phyloP scores from a whole-genome alignment of 768 basidiomycete species.

The Leucosporidium yakuticum region DNA sequence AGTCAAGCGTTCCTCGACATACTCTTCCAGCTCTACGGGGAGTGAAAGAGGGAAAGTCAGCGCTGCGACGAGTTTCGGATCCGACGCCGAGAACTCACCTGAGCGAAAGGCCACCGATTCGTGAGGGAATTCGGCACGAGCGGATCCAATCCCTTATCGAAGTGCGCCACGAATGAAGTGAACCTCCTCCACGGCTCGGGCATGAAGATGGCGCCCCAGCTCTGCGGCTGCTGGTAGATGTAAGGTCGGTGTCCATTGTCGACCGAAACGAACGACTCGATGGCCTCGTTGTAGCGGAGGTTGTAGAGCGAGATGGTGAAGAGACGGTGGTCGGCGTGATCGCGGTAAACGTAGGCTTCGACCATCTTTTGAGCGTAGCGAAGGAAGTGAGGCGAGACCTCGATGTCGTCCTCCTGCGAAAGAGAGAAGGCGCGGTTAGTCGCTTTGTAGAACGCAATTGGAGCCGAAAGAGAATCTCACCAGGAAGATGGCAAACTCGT shows the following conservation, averaged over 20 bases:
- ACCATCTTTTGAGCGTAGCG: slow-evolving; percentile 11
- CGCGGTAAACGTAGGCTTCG: slow-evolving; percentile 2
- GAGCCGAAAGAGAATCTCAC: background rate
- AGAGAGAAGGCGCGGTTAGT: background rate
- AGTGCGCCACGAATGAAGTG: background rate
- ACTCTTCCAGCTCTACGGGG: too few species aligned
- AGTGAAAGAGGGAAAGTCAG: too few species aligned
- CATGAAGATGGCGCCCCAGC: slow-evolving; percentile 10
- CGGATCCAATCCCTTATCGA: background rate
- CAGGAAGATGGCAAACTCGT: slow-evolving; percentile 10
- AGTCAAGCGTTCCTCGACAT: too few species aligned
- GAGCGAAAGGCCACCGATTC: too few species aligned
- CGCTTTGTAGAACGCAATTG: too few species aligned
- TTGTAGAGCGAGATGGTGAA: slow-evolving; percentile 10
- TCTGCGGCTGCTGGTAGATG: slow-evolving; percentile 15
- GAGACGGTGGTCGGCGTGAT: slow-evolving; percentile 1
- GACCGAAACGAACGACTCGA: slow-evolving; percentile 4
- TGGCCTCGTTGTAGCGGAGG: slow-evolving; percentile 8
- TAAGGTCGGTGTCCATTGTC: background rate
- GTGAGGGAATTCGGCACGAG: too few species aligned
- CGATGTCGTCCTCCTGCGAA: slow-evolving; percentile 12
- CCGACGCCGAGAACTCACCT: too few species aligned
- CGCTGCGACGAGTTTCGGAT: too few species aligned
- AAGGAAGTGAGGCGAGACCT: slow-evolving; percentile 14
- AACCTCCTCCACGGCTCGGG: slow-evolving; percentile 4